Base-by-base conservation (phyloP, 2,329 filamentous ascomycete species). In the Beauveria australis region DNA sequence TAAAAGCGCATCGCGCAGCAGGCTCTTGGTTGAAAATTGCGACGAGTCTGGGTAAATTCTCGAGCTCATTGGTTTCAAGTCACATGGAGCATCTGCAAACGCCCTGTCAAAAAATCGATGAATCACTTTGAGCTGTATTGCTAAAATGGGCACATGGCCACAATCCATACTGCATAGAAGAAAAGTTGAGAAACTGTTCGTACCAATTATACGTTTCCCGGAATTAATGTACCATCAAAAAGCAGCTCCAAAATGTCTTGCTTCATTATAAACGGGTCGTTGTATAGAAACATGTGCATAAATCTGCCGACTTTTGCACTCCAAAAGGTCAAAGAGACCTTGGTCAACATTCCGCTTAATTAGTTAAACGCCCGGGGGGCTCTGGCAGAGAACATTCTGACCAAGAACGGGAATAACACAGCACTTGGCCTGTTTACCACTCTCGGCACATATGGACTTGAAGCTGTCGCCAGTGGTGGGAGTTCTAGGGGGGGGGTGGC, bases 341-440 rank as follows among this genome's bases (percentile, higher is more conserved):
- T 19, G n/a, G 10, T 30, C 5, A 24, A 5, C 24, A 1, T 5
- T 48, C 28, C 22, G 5, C 14, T 41, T 6, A 1, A 28, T 28
- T 41, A 28, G 28, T 1, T 18, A 22, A 7, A 10, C 28, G 16
- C 41, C 57, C 8, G 26, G 16, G 51, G 43, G 19, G 0, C 30
- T 6, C 26, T 14, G 0, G 28, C 57, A 60, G 37, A 60, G 49
- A 19, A 60, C 1, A 3, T 1, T 22, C 60, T 61, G 60, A 7
- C 41, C 48, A 6, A 9, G 54, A n/a, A 83, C 72, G 26, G 80
- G 80, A n/a, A 83, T 61, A 33, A 76, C 67, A 66, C 81, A 84
- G 76, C 81, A 83, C 67, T 76, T 78, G 58, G 79, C 79, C 61
- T 75, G 76, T 70, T 81, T 78, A 61, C 79, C 79, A n/a, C n/a